Evolutionary conservation across 2,329 filamentous ascomycete genomes (phyloP), one percentile per base, ranked within the genome.

Genomic region (Purpureocillium lavendulum): DNA sequence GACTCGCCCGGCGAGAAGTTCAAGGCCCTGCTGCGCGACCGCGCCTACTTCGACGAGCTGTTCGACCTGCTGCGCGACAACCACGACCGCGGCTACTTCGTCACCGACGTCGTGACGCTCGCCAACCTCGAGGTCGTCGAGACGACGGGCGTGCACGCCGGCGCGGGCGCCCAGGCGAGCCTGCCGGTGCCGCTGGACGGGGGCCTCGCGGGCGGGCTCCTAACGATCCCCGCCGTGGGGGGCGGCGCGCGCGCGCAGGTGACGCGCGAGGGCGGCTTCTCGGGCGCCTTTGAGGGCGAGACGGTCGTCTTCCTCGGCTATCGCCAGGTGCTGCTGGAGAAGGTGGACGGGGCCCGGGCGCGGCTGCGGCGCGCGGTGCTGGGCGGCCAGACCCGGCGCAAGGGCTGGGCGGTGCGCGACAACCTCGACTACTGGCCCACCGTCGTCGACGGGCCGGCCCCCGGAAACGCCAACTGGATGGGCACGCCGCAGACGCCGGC

Each of bases 371-470:
- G 61, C 13, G 49, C 59, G 3, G 73, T 76, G 47, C 64, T 66
- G 30, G 71, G 71, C 10, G 69, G 74, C 48, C 64, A 51, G 40
- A n/a, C n/a, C n/a, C n/a, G n/a, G 21, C 21, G 21, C 21, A 41
- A 49, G 31, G 53, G 52, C 11, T 45, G 52, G n/a, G 43, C 52
- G 8, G 43, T 55, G 21, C 45, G 49, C 21, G 47, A 54, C 30
- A 49, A 48, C 13, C 45, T 49, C 26, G 53, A 56, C 38, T 51
- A 55, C 38, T 51, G 49, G 49, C 52, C 53, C 8, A 47, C 49
- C 37, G 40, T 56, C 42, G 46, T 46, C 14, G 53, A 55, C 36
- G 40, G 45, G 35, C 51, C 53, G 7, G 46, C 50, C 3, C 42
- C 48, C 36, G 51, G 53, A 3, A 45, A 51, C 24, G 41, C 48